A percentile compares a stretch with the other conserved stretches of the same genome.
Conservation (phyloP, 371 early-diverging fungal genomes). For the Coemansia sp. region DNA sequence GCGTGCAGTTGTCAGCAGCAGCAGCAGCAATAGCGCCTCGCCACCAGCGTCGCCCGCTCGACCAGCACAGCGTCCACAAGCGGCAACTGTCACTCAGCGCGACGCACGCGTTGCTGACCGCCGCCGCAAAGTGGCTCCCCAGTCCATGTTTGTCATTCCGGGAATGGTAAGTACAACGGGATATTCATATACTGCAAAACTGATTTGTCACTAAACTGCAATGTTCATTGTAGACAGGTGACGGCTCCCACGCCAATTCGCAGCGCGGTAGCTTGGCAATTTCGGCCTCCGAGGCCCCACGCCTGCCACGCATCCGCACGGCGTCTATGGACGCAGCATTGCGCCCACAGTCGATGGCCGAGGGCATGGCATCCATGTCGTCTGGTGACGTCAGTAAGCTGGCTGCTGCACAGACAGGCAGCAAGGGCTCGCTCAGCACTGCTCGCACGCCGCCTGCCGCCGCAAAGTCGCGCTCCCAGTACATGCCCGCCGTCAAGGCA, state of each 20-base stretch:
- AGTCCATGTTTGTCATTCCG: slow-evolving; percentile 35
- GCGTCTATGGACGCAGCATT: slow-evolving; percentile 20
- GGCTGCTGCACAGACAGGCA: neutral
- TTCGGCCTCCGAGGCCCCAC: slow-evolving; percentile 19
- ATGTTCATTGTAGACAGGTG: slow-evolving; percentile 1
- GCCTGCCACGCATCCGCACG: slow-evolving; percentile 21
- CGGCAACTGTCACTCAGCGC: slow-evolving; percentile 12
- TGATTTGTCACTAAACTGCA: neutral
- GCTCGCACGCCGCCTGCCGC: slow-evolving; percentile 6
- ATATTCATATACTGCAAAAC: neutral
- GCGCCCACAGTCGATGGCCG: slow-evolving; percentile 22
- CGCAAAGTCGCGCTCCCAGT: slow-evolving; percentile 12
- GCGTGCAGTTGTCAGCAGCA: neutral
- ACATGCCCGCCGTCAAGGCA: slow-evolving; percentile 13
- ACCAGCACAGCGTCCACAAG: slow-evolving; percentile 1
- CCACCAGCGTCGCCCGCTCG: slow-evolving; percentile 20
- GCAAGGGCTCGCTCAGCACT: slow-evolving; percentile 28
- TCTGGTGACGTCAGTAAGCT: neutral
- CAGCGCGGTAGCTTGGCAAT: slow-evolving; percentile 21
- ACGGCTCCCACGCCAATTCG: slow-evolving; percentile 1
- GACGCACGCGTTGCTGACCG: slow-evolving; percentile 20
- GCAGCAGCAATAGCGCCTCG: slow-evolving; percentile 4
- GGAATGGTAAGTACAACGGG: slow-evolving; percentile 22
- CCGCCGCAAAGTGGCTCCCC: slow-evolving; percentile 33
- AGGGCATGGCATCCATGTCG: neutral